Evolutionary conservation across 2,329 filamentous ascomycete genomes (phyloP).

Genomic region (Coniochaeta pulveracea): DNA sequence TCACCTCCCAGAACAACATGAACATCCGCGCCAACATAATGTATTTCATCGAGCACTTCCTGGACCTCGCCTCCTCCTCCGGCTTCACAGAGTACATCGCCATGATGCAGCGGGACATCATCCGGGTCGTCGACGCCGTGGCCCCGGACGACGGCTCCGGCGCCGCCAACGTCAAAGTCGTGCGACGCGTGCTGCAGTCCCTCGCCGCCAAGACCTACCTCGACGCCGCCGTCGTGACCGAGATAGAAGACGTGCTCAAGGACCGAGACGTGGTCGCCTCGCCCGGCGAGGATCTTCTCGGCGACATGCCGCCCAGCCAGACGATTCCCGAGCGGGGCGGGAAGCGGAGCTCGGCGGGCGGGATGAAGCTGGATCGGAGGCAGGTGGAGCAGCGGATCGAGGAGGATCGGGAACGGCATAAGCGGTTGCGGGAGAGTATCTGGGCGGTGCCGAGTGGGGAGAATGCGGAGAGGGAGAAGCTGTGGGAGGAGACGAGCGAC

Average conservation of each 20-base stretch:
- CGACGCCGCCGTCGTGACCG: slow-evolving; percentile 58
- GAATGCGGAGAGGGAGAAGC: slow-evolving; percentile 61
- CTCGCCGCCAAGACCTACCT: slow-evolving; percentile 64
- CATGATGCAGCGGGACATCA: slow-evolving; percentile 92
- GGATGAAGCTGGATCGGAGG: slow-evolving; percentile 57
- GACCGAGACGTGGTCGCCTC: slow-evolving; percentile 51
- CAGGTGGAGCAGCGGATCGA: slow-evolving; percentile 95
- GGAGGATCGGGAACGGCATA: slow-evolving; percentile 91
- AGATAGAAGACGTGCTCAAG: slow-evolving; percentile 76
- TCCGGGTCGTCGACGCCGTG: slow-evolving; percentile 84
- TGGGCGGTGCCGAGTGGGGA: slow-evolving; percentile 70
- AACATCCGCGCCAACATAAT: slow-evolving; percentile 97
- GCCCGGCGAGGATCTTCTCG: slow-evolving; percentile 16
- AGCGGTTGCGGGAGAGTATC: slow-evolving; percentile 79
- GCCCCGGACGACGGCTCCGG: slow-evolving; percentile 78
- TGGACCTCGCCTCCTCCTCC: slow-evolving; percentile 72
- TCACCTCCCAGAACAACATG: slow-evolving; percentile 62
- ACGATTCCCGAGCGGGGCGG: slow-evolving; percentile 22
- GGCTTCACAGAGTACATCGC: slow-evolving; percentile 71
- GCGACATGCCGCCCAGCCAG: slow-evolving; percentile 28
- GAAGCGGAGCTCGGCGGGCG: slow-evolving; percentile 11
- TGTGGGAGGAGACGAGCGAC: slow-evolving; percentile 83
- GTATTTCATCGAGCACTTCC: slow-evolving; percentile 95
- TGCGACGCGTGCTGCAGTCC: slow-evolving; percentile 60
- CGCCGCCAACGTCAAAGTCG: slow-evolving; percentile 87